phyloP scores from a whole-genome alignment of 2,329 filamentous ascomycete species.

The Claviceps sp. region DNA sequence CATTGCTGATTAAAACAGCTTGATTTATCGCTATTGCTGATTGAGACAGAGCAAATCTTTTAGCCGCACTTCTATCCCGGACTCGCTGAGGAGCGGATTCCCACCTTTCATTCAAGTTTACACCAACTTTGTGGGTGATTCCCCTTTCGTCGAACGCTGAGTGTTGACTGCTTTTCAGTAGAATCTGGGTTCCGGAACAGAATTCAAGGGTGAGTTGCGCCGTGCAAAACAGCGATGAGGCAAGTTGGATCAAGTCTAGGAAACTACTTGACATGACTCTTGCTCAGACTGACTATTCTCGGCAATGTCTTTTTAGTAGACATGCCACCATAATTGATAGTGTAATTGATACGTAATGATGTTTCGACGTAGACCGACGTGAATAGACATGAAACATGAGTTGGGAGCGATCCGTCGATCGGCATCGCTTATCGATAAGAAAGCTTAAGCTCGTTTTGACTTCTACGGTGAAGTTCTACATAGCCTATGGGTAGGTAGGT shows the following conservation, averaged over 20 bases:
- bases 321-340: neutral
- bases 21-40: constrained; percentile 1
- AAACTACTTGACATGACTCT: neutral
- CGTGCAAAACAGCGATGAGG: neutral
- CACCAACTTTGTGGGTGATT: neutral
- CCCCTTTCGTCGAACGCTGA: neutral
- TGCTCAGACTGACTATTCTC: too few relatives aligned
- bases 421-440: constrained; percentile 5
- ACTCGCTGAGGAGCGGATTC: neutral
- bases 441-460: neutral
- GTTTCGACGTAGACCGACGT: neutral
- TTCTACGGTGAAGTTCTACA: neutral
- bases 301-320: neutral
- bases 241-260: neutral
- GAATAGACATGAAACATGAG: neutral
- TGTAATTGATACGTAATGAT: neutral
- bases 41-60: neutral
- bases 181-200: neutral
- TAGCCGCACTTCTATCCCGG: neutral
- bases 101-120: neutral
- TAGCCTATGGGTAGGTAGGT: too few relatives aligned
- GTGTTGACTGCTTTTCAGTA: constrained; percentile 3
- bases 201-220: neutral
- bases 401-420: neutral
- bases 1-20: constrained; percentile 2